phyloP scores from a whole-genome alignment of 164 flowering plant species.

The Aristolochia fimbriata region DNA sequence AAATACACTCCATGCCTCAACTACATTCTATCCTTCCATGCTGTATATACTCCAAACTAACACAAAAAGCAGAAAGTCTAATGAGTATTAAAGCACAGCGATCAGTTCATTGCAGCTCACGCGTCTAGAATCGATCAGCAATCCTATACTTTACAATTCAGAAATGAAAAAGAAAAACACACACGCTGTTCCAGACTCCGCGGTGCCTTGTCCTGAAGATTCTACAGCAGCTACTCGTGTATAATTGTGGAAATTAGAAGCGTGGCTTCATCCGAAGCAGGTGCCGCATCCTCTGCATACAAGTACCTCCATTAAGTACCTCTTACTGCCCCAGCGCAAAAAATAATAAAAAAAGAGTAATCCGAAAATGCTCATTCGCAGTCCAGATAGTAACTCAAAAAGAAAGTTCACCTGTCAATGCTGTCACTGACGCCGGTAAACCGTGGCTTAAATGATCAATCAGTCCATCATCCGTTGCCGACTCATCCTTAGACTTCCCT shows the following conservation, averaged over 20 bases:
- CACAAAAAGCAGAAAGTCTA: too few species aligned
- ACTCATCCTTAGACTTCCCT: too few species aligned
- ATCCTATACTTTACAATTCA: too few species aligned
- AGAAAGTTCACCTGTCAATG: background rate
- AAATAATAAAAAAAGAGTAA: background rate
- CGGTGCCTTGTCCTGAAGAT: too few species aligned
- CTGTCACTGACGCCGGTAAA: background rate
- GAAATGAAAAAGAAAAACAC: too few species aligned
- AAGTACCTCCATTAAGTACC: background rate
- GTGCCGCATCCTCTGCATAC: constrained; percentile 2
- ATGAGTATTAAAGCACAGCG: too few species aligned
- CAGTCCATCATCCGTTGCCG: background rate
- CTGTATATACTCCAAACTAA: too few species aligned
- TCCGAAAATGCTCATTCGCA: background rate
- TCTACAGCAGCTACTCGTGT: background rate
- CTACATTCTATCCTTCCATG: too few species aligned
- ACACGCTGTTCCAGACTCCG: too few species aligned
- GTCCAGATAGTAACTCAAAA: background rate
- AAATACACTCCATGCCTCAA: too few species aligned
- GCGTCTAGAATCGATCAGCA: too few species aligned
- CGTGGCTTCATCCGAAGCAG: background rate
- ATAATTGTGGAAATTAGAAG: background rate
- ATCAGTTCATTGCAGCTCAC: too few species aligned
- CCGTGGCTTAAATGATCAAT: background rate
- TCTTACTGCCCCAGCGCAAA: background rate